Percentiles rank a stretch among this genome's conserved stretches.
Evolutionary conservation across 495 filamentous ascomycete species (phyloP).

Genomic region (Penicillium pancosmium): DNA sequence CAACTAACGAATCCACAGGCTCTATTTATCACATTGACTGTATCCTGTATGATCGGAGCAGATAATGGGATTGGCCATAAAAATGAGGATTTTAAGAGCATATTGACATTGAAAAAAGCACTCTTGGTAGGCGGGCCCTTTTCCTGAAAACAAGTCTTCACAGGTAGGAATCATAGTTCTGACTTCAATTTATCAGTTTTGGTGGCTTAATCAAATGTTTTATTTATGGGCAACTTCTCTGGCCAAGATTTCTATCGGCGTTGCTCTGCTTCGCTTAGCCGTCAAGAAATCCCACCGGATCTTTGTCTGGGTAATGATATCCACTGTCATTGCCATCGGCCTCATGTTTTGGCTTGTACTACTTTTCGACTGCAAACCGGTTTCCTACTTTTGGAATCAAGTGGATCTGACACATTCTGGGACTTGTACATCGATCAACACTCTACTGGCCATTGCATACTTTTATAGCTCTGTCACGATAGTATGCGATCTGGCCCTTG

Average conservation of each 20-base stretch:
- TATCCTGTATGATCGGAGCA: constrained; percentile 19
- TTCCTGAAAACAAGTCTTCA: background rate
- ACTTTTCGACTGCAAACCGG: constrained; percentile 29
- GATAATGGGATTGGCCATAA: constrained; percentile 24
- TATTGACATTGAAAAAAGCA: constrained; percentile 12
- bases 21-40: constrained; percentile 14
- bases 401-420: constrained; percentile 15
- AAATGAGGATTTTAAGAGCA: constrained; percentile 18
- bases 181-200: constrained; percentile 7
- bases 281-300: constrained; percentile 19
- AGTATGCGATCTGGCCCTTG: constrained; percentile 32
- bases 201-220: constrained; percentile 30
- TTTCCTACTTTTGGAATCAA: constrained; percentile 34
- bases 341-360: constrained; percentile 26
- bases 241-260: constrained; percentile 36
- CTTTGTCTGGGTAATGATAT: constrained; percentile 24
- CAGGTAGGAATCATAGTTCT: background rate
- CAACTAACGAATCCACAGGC: constrained; percentile 12
- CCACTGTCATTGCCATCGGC: background rate
- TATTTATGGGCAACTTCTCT: constrained; percentile 30
- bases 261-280: constrained; percentile 38
- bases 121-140: constrained; percentile 16
- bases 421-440: constrained; percentile 20
- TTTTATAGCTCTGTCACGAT: constrained; percentile 33
- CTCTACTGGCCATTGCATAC: constrained; percentile 25